Evolutionary conservation across 345 rosid species (phyloP), one percentile per base, ranked within the genome.

Genomic region (Crucihimalaya himalaica): DNA sequence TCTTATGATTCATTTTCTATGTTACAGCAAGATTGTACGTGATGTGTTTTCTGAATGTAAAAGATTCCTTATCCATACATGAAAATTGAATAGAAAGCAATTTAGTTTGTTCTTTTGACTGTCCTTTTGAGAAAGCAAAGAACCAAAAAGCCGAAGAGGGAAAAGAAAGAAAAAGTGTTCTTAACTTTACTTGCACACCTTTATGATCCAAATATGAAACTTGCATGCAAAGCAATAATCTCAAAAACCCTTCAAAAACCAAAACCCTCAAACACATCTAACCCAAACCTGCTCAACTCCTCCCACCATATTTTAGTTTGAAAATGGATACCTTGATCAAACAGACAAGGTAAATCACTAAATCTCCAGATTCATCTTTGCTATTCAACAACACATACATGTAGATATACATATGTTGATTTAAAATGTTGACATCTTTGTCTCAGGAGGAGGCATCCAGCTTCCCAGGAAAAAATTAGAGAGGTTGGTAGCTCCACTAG

Each of bases 281-380:
- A 43, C 19, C 27, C 70, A 63, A 45, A 46, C 79, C 45, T 63
- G 35, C 65, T 46, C 80, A 64, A 70, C 18, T 35, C 32, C 61
- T 47, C 37, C 46, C 7, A 51, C 48, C 76, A 40, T 65, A 64
- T 48, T 48, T 58, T 40, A 47, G 58, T 28, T 57, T 40, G 62
- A 64, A 46, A 65, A 77, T 77, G 80, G 80, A 77, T 65, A 42
- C 68, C 76, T 77, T 77, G 51, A 77, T 77, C 72, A 71, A 42
- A 62, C 80, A 77, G 35, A 77, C 72, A 35, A 77, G 76, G 80
- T 77, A 39, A 68, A 5, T 39, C 28, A 20, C 47, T 42, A 52
- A 35, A 19, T 52, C 34, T 34, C 34, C 18, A 18, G 19, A 62
- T 23, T 8, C 28, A 70, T 25, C 7, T 34, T 39, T n/a, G 55